phyloP scores from a whole-genome alignment of 805 yeast species.

The Ogataea corticis region DNA sequence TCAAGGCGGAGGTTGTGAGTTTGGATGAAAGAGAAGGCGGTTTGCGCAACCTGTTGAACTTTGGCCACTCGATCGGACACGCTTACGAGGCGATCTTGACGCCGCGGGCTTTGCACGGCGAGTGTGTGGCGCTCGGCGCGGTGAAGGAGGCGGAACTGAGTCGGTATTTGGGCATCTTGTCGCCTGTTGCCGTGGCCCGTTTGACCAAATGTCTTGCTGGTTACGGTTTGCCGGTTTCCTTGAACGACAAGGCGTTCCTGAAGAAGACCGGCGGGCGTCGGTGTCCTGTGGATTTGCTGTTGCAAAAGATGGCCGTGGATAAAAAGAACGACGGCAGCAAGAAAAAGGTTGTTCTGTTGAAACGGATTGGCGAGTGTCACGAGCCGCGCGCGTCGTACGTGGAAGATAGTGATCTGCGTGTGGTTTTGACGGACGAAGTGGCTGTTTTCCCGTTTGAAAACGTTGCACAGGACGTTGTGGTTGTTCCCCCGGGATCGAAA shows the following conservation, averaged over 20 bases:
- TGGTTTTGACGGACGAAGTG: constrained; percentile 81
- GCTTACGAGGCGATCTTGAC: constrained; percentile 97
- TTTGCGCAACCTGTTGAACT: constrained; percentile 85
- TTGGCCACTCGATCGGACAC: constrained; percentile 97
- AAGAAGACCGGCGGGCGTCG: constrained; percentile 67
- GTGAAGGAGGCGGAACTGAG: constrained; percentile 92
- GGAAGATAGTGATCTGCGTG: constrained; percentile 73
- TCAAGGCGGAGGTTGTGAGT: constrained; percentile 92
- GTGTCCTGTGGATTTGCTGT: constrained; percentile 73
- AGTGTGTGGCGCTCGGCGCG: constrained; percentile 98
- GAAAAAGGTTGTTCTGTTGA: constrained; percentile 82
- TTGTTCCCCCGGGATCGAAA: constrained; percentile 94
- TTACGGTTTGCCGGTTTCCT: constrained; percentile 81
- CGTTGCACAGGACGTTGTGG: constrained; percentile 41
- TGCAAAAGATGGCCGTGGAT: constrained; percentile 90
- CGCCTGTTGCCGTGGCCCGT: constrained; percentile 94
- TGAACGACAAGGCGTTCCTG: constrained; percentile 70
- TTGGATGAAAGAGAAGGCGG: constrained; percentile 95
- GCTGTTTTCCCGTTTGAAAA: constrained; percentile 59
- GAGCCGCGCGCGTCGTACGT: constrained; percentile 88
- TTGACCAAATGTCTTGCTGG: constrained; percentile 78
- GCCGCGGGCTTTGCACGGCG: constrained; percentile 96
- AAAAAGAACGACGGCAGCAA: constrained; percentile 93
- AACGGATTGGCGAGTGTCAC: constrained; percentile 83
- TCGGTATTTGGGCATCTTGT: constrained; percentile 83